These are phyloP conservation scores for Leavenworthia alabamica DNA, from an alignment of 345 rosid species.

Conservation along the genomic window DNA sequence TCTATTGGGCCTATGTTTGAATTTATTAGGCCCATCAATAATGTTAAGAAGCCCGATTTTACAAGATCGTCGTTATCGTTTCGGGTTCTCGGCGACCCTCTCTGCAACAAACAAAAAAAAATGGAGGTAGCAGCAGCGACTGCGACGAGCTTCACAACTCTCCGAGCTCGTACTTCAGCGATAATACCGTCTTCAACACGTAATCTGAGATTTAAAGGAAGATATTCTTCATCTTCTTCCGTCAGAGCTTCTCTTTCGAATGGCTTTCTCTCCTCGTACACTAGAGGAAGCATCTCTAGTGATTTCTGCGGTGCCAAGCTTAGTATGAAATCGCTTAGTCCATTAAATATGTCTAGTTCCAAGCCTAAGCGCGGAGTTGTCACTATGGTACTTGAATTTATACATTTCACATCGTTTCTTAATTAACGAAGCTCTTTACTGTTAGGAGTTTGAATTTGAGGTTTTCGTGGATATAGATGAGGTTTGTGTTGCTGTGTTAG, in stretches of 20 bases:
- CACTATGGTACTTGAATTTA: conserved; percentile 46
- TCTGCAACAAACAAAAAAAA: conserved; percentile 10
- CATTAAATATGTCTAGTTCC: conserved; percentile 40
- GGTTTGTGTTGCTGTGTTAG: background rate
- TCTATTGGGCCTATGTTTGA: conserved; percentile 1
- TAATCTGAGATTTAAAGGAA: conserved; percentile 22
- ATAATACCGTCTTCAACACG: conserved; percentile 29
- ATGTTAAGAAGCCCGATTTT: background rate
- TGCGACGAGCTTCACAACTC: conserved; percentile 35
- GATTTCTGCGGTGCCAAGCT: conserved; percentile 50
- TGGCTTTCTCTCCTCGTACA: conserved; percentile 38
- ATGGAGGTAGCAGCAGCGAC: conserved; percentile 37
- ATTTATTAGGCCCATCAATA: background rate
- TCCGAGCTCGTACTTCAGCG: conserved; percentile 38
- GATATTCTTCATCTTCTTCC: conserved; percentile 28
- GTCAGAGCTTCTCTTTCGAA: conserved; percentile 46
- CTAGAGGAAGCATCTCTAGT: conserved; percentile 42
- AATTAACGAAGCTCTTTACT: background rate
- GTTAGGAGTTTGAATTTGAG: background rate
- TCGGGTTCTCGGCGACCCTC: conserved; percentile 2
- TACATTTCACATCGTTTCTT: background rate
- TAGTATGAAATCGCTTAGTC: conserved; percentile 42
- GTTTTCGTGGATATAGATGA: conserved; percentile 4
- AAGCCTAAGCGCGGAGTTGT: conserved; percentile 62
- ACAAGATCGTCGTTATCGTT: conserved; percentile 26